Base-by-base conservation (phyloP, 306 rosid genomes). In the Urtica urens region DNA sequence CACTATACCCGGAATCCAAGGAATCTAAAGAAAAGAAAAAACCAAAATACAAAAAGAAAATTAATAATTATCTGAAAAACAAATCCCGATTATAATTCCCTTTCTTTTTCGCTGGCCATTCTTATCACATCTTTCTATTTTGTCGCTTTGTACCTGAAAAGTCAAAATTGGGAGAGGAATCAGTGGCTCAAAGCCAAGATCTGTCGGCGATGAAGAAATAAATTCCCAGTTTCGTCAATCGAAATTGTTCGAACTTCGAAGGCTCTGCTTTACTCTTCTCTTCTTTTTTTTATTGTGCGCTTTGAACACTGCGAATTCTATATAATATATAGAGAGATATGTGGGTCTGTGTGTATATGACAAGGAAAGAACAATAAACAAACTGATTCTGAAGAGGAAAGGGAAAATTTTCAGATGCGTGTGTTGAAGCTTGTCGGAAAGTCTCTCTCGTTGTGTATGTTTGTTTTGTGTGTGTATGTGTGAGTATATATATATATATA, bases 1-100 rank as follows among this genome's bases (percentile, higher is more conserved):
- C 69, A 64, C 53, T 38, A 26, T 14, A 23, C 62, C 59, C 74
- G 48, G 75, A 73, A 79, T 72, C 81, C 78, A 66, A 78, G 82
- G 73, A 26, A 62, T 66, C 18, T 34, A 70, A 45, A 72, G 72
- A 62, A 61, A 57, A 72, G 48, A 45, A 64, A 70, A 63, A 58
- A 37, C 28, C 23, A 27, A 6, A 21, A 21, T 3, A 2, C 21
- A 46, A 46, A 11, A 9, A 48, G 28, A n/a, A 29, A 7, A 11
- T 21, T 10, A 44, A 42, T 20, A 6, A 46, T 6, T 35, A 46
- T 23, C 53, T 52, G 24, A 71, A 38, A 31, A 74, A 31, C 26
- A 58, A 55, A 62, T 43, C 48, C 72, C 79, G 56, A 68, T 51
- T 15, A 3, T 9, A 44, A 59, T 71, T 39, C 33, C 24, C 37